Evolutionary conservation across 768 basidiomycete genomes (phyloP).

Genomic region (Hemileccinum impolitum): DNA sequence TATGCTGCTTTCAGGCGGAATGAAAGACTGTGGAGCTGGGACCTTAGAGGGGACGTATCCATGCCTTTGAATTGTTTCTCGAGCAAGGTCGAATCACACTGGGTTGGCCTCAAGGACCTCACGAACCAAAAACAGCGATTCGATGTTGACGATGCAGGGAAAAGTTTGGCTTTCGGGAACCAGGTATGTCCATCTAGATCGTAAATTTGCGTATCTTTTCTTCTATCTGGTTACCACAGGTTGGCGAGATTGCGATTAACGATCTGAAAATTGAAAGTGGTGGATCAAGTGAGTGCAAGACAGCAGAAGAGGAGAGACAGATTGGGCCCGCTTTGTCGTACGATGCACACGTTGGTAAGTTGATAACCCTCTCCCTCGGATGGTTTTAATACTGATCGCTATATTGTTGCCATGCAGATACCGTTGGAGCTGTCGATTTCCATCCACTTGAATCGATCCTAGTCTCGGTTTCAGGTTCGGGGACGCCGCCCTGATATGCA

Average conservation of each 20-base stretch:
- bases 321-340: constrained; percentile 36
- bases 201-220: not conserved
- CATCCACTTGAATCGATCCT: constrained; percentile 61
- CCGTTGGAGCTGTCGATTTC: constrained; percentile 69
- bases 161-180: constrained; percentile 62
- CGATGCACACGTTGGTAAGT: constrained; percentile 56
- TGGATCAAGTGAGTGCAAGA: constrained; percentile 2
- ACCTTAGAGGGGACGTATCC: constrained; percentile 59
- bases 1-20: constrained; percentile 75
- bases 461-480: constrained; percentile 67
- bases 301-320: constrained; percentile 9
- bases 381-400: not conserved
- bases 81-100: not conserved
- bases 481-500: not conserved
- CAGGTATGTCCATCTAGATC: constrained; percentile 44
- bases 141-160: constrained; percentile 68
- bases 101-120: not conserved
- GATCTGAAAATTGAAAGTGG: constrained; percentile 35
- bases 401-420: constrained; percentile 44
- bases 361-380: not conserved
- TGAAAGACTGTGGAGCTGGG: constrained; percentile 68
- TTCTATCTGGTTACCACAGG: constrained; percentile 33
- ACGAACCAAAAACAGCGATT: constrained; percentile 83
- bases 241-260: constrained; percentile 59
- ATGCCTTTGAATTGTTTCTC: constrained; percentile 38